Evolutionary conservation across 2,329 filamentous ascomycete species (phyloP).

Genomic region (Verticillium zaregamsianum): DNA sequence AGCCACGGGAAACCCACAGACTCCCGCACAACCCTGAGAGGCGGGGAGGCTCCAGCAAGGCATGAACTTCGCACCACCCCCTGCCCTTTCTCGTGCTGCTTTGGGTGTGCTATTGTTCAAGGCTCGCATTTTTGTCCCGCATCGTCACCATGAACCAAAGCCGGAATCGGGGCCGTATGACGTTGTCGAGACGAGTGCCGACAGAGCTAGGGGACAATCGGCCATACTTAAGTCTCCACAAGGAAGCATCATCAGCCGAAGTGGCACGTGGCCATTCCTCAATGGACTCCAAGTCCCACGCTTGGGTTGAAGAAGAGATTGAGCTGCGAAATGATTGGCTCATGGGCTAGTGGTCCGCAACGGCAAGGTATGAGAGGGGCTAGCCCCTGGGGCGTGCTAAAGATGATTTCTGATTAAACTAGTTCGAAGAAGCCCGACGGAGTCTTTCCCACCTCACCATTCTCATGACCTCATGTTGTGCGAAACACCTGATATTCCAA

Average conservation of each 20-base stretch:
- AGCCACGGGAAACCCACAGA: constrained; percentile 15
- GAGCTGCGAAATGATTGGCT: not conserved
- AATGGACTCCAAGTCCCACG: not conserved
- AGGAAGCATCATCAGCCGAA: not conserved
- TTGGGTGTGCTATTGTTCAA: not conserved
- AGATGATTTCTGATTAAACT: not conserved
- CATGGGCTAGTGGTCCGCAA: not conserved
- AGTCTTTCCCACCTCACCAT: not conserved
- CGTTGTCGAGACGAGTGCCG: not conserved
- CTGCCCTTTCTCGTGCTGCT: not conserved
- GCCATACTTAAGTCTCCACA: not conserved
- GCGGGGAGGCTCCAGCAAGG: not conserved
- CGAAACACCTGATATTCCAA: not conserved
- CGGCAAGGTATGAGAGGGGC: not conserved
- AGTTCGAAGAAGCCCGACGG: not conserved
- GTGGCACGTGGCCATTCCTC: not conserved
- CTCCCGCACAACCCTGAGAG: constrained; percentile 16
- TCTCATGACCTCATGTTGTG: not conserved
- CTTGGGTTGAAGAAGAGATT: not conserved
- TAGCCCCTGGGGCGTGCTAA: not conserved
- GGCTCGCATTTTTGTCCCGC: not conserved
- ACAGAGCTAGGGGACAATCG: not conserved
- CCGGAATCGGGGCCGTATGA: not conserved
- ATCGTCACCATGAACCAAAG: not conserved
- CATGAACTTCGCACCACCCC: not conserved